These are phyloP conservation scores for Leptomonas pyrrhocoris DNA, from an alignment of 208 protist genomes.

Conservation along the genomic window DNA sequence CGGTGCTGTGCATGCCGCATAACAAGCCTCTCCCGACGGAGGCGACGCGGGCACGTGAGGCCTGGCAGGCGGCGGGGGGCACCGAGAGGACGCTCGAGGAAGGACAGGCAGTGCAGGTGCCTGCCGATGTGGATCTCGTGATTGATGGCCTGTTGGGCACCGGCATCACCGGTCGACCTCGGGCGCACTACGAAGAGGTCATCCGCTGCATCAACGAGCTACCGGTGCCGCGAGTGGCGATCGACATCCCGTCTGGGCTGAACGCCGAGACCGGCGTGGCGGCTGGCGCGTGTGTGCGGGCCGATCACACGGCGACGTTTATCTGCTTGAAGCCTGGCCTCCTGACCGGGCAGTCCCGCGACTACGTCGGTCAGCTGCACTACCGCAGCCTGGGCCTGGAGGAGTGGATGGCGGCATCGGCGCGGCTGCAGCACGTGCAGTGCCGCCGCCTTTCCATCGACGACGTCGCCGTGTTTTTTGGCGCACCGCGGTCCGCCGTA, in stretches of 20 bases:
- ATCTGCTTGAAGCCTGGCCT: conserved; percentile 86
- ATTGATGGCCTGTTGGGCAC: conserved; percentile 85
- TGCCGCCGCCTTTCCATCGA: conserved; percentile 52
- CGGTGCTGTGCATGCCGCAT: conserved; percentile 61
- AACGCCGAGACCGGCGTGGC: conserved; percentile 77
- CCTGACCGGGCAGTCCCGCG: conserved; percentile 60
- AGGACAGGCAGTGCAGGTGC: conserved; percentile 17
- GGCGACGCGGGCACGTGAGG: conserved; percentile 47
- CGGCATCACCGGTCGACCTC: conserved; percentile 63
- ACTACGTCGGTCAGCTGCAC: conserved; percentile 75
- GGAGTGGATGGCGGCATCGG: conserved; percentile 51
- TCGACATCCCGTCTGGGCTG: conserved; percentile 88
- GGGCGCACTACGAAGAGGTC: conserved; percentile 61
- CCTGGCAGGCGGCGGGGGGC: conserved; percentile 45
- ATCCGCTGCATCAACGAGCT: conserved; percentile 63
- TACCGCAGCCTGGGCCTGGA: conserved; percentile 63
- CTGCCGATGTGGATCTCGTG: conserved; percentile 62
- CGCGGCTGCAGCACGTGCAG: conserved; percentile 26
- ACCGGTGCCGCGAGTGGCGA: conserved; percentile 60
- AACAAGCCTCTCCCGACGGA: conserved; percentile 61
- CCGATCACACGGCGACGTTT: conserved; percentile 80
- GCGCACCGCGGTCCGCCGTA: conserved; percentile 24
- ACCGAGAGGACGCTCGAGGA: conserved; percentile 17
- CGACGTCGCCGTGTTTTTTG: conserved; percentile 51
- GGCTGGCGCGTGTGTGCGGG: conserved; percentile 61